Evolutionary conservation across 352 stramenopile species (phyloP).

Genomic region (Phytophthora litchii): DNA sequence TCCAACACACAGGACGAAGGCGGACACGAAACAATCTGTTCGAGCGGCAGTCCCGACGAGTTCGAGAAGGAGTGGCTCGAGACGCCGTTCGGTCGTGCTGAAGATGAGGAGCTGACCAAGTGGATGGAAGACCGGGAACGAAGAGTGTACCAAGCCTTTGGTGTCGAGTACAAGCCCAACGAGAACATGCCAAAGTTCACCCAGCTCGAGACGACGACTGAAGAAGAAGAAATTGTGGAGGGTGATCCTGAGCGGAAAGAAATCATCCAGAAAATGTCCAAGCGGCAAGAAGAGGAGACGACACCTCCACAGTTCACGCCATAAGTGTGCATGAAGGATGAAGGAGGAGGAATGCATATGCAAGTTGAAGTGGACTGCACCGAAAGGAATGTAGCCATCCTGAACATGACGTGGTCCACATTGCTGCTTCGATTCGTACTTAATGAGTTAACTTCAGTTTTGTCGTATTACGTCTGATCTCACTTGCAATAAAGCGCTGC

Average conservation of each 20-base stretch:
- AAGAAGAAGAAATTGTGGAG: conserved; percentile 29
- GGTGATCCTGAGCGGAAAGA: conserved; percentile 42
- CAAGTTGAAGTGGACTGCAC: conserved; percentile 13
- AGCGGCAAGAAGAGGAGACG: conserved; percentile 73
- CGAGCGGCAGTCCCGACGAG: conserved; percentile 46
- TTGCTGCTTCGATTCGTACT: conserved; percentile 19
- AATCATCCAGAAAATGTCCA: conserved; percentile 61
- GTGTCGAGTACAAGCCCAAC: conserved; percentile 45
- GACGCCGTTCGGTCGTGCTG: conserved; percentile 64
- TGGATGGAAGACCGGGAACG: conserved; percentile 35
- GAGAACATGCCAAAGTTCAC: conserved; percentile 27
- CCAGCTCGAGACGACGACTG: conserved; percentile 10
- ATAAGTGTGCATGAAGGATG: background rate
- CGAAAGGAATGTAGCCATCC: conserved; percentile 3
- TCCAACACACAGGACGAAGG: conserved; percentile 56
- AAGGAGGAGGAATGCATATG: background rate
- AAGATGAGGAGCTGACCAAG: conserved; percentile 41
- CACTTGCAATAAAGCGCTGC: background rate
- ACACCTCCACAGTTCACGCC: conserved; percentile 49
- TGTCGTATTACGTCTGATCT: background rate
- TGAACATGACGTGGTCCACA: conserved; percentile 9
- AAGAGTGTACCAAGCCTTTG: conserved; percentile 35
- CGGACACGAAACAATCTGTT: conserved; percentile 52
- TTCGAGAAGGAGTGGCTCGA: conserved; percentile 72
- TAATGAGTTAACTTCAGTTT: conserved; percentile 20